Evolutionary conservation across 2,329 filamentous ascomycete species (phyloP).

Genomic region (Dothistroma pini): DNA sequence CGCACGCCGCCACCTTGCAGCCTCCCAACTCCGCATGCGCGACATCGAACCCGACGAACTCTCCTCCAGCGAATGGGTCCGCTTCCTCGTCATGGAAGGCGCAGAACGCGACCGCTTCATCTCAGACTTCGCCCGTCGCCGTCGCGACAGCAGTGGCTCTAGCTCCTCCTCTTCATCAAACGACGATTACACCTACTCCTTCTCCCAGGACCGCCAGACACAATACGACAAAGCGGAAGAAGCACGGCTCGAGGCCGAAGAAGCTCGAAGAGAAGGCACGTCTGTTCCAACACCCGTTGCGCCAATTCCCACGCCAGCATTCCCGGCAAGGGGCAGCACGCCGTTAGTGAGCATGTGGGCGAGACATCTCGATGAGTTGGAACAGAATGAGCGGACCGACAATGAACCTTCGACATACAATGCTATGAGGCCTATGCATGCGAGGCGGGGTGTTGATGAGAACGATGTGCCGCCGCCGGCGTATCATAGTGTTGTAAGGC

Average conservation of each 20-base stretch:
- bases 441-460: constrained; percentile 26
- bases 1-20: constrained; percentile 34
- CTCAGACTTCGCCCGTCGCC: constrained; percentile 26
- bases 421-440: constrained; percentile 23
- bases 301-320: constrained; percentile 5
- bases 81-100: constrained; percentile 35
- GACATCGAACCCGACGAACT: constrained; percentile 36
- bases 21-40: constrained; percentile 34
- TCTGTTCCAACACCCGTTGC: constrained; percentile 10
- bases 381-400: constrained; percentile 16
- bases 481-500: constrained; percentile 29
- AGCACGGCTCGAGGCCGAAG: constrained; percentile 28
- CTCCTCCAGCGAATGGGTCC: constrained; percentile 34
- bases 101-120: constrained; percentile 35
- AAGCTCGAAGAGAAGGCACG: constrained; percentile 22
- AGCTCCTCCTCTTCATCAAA: constrained; percentile 17
- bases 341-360: constrained; percentile 33
- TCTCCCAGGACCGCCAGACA: constrained; percentile 17
- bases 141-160: constrained; percentile 28
- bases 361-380: constrained; percentile 27
- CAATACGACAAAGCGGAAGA: constrained; percentile 32
- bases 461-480: constrained; percentile 30
- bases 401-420: constrained; percentile 15
- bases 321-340: constrained; percentile 17
- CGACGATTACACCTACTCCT: constrained; percentile 12